A percentile compares a stretch with the other conserved stretches of the same genome.
These are phyloP conservation scores for Phtheirospermum japonicum DNA, from an alignment of 257 asterid species.

Conservation along the genomic window DNA sequence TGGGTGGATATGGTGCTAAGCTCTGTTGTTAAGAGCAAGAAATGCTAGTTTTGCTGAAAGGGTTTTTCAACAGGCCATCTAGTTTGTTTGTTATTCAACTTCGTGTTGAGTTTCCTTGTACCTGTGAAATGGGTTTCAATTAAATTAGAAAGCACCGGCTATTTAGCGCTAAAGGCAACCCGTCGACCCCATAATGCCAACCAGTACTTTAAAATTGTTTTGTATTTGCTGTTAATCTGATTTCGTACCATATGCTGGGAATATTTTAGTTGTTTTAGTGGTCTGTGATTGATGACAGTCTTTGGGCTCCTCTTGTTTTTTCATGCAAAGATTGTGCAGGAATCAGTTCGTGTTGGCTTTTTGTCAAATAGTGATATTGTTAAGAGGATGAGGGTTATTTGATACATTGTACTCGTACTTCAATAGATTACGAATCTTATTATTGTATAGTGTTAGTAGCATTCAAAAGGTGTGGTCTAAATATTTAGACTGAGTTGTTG, in stretches of 20 bases:
- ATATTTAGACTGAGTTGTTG: neutral
- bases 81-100: neutral
- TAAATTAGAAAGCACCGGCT: neutral
- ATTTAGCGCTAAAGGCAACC: neutral
- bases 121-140: neutral
- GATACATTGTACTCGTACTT: neutral
- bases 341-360: neutral
- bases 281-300: neutral
- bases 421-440: neutral
- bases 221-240: neutral
- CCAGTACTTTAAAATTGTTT: neutral
- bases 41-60: neutral
- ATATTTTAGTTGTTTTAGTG: neutral
- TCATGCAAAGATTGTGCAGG: neutral
- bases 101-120: neutral
- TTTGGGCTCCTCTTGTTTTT: neutral
- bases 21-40: too few relatives aligned
- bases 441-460: neutral
- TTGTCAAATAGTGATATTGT: neutral
- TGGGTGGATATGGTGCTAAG: neutral
- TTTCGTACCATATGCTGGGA: neutral
- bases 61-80: too few relatives aligned
- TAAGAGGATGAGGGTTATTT: neutral
- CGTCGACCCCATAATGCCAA: neutral
- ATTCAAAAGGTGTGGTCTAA: constrained; percentile 3